A percentile compares a stretch with the other conserved stretches of the same genome.
phyloP scores from a whole-genome alignment of 768 basidiomycete species.

The Lactarius sanguifluus region DNA sequence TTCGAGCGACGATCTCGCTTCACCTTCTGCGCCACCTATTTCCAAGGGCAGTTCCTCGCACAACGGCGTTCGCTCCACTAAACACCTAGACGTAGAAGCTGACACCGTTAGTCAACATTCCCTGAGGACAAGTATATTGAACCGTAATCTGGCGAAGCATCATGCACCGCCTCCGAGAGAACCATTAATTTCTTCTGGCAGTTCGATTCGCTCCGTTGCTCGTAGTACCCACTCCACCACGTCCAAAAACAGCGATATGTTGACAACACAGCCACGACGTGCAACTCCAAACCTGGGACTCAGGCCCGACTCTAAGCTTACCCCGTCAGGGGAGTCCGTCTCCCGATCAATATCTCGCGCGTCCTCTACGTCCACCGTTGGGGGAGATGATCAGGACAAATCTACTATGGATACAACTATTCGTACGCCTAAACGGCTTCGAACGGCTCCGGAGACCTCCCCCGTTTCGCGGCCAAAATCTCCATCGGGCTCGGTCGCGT shows the following conservation, averaged over 20 bases:
- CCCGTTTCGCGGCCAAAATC: constrained; percentile 28
- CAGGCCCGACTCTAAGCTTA: constrained; percentile 70
- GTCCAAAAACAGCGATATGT: constrained; percentile 35
- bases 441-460: constrained; percentile 18
- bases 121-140: constrained; percentile 45
- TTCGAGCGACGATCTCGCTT: constrained; percentile 64
- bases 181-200: constrained; percentile 35
- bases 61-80: constrained; percentile 30
- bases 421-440: constrained; percentile 18
- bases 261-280: constrained; percentile 33
- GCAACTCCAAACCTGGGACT: constrained; percentile 30
- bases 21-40: constrained; percentile 39
- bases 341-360: constrained; percentile 27
- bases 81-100: constrained; percentile 37
- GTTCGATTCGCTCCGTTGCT: constrained; percentile 49
- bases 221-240: constrained; percentile 42
- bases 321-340: constrained; percentile 43
- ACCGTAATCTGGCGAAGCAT: constrained; percentile 34
- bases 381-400: constrained; percentile 19
- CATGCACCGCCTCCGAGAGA: constrained; percentile 35
- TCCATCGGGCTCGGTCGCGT: constrained; percentile 39
- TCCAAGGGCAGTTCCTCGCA: constrained; percentile 29
- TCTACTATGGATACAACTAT: neutral
- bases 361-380: constrained; percentile 24
- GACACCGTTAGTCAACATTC: constrained; percentile 49